Conservation (phyloP, 306 rosid species). For the Sechiopsis laciniata region DNA sequence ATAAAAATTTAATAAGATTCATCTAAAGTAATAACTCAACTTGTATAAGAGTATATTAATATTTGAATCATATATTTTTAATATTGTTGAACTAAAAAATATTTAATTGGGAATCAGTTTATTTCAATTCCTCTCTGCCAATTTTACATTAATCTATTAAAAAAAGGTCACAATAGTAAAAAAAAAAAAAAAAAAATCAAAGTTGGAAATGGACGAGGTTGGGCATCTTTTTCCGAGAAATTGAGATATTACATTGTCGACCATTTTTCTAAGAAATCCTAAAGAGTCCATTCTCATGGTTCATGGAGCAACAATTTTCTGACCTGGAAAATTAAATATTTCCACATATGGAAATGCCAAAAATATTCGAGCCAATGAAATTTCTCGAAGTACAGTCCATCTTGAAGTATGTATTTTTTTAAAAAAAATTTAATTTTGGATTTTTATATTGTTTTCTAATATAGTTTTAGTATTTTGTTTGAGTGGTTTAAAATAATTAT, state of each 20-base stretch:
- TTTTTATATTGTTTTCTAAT: neutral
- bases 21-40: no score
- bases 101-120: no score
- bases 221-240: neutral
- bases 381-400: slow-evolving; percentile 3
- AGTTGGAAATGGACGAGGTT: neutral
- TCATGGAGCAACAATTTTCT: neutral
- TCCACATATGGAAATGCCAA: slow-evolving; percentile 4
- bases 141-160: neutral
- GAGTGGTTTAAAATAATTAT: no score
- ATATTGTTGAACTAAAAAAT: no score
- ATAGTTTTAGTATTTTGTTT: neutral
- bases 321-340: neutral
- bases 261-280: slow-evolving; percentile 17
- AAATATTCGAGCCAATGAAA: neutral
- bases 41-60: no score
- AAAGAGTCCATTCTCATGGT: neutral
- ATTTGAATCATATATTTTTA: no score
- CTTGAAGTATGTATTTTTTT: neutral
- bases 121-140: no score
- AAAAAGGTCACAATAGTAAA: neutral
- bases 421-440: neutral
- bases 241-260: neutral
- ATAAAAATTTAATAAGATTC: no score
- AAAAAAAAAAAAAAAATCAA: neutral